A percentile compares a stretch with the other conserved stretches of the same genome.
Evolutionary conservation across 2,329 filamentous ascomycete genomes (phyloP).

Genomic region (Ceratocystiopsis minuta): DNA sequence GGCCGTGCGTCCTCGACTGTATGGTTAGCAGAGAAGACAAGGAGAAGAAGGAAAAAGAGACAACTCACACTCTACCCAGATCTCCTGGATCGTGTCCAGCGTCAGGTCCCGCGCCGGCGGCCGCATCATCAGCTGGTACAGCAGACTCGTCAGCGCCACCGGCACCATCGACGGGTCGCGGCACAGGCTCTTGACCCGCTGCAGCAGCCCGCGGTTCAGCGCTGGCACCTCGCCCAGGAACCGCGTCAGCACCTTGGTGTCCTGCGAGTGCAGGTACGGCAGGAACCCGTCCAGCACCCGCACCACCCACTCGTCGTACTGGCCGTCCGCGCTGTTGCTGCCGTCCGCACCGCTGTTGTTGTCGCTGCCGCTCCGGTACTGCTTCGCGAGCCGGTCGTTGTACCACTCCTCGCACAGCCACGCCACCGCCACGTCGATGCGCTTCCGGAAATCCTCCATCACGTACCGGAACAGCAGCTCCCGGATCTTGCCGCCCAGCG

Average conservation of each 20-base stretch:
- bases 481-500: slow-evolving; percentile 52
- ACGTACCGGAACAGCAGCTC: slow-evolving; percentile 71
- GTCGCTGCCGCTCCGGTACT: neutral
- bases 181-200: slow-evolving; percentile 51
- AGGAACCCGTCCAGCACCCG: slow-evolving; percentile 77
- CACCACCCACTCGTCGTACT: slow-evolving; percentile 66
- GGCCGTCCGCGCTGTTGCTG: slow-evolving; percentile 23
- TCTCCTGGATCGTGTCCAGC: slow-evolving; percentile 46
- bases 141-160: slow-evolving; percentile 43
- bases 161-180: slow-evolving; percentile 46
- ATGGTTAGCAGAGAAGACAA: neutral
- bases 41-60: neutral
- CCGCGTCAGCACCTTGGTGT: slow-evolving; percentile 65
- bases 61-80: slow-evolving; percentile 40
- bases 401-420: slow-evolving; percentile 99
- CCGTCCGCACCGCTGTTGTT: too few relatives aligned
- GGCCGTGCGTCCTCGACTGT: slow-evolving; percentile 44
- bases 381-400: slow-evolving; percentile 43
- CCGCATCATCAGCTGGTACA: slow-evolving; percentile 50
- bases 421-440: slow-evolving; percentile 76
- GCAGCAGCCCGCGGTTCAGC: slow-evolving; percentile 52
- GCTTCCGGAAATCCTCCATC: slow-evolving; percentile 75
- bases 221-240: slow-evolving; percentile 85
- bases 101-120: slow-evolving; percentile 46
- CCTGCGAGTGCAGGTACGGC: slow-evolving; percentile 77